Base-by-base conservation (phyloP, 1,284 basidiomycete genomes). In the Ganoderma meredithae region DNA sequence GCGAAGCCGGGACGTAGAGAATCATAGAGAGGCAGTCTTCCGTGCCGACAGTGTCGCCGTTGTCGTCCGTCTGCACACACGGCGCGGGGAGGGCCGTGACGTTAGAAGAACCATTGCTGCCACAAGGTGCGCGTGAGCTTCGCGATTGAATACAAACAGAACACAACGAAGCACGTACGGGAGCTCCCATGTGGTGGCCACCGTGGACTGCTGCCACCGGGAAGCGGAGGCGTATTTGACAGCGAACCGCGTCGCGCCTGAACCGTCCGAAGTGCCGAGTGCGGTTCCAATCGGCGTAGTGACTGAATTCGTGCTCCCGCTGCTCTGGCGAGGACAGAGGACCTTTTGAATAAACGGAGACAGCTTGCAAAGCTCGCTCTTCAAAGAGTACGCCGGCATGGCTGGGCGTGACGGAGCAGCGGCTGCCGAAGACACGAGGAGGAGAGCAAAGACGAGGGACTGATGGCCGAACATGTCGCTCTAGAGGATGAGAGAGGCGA, bases 1-100 rank as follows among this genome's bases (percentile, higher is more conserved):
- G 66, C 69, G 75, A 72, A 71, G 78, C 72, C 1, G 94, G 93
- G 0, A 90, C 87, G 77, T 94, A 95, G 40, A 94, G 79, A 13
- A 92, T 80, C 81, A 93, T 88, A 13, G 89, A 92, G 53, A 96
- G 81, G 76, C 94, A 96, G 77, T 95, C 93, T 77, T 95, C 94
- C 1, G 86, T 85, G 71, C 82, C 85, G 0, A 81, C 75, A 2
- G 82, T 72, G 71, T 87, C 81, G 7, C 85, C 78, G 65, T 75
- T 79, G 41, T 81, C n/a, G 19, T 60, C 58, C 6, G 40, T 75
- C 77, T 95, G 94, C 25, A 93, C 91, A 76, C 94, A 96, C 19
- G 88, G 84, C 5, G 90, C 83, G 31, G 94, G 94, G 60, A 91
- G 79, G 1, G 80, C 79, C 0, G 88, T 81, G 3, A 83, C 82